phyloP scores from a whole-genome alignment of 768 basidiomycete genomes.

The Psilocybe subaeruginosa region DNA sequence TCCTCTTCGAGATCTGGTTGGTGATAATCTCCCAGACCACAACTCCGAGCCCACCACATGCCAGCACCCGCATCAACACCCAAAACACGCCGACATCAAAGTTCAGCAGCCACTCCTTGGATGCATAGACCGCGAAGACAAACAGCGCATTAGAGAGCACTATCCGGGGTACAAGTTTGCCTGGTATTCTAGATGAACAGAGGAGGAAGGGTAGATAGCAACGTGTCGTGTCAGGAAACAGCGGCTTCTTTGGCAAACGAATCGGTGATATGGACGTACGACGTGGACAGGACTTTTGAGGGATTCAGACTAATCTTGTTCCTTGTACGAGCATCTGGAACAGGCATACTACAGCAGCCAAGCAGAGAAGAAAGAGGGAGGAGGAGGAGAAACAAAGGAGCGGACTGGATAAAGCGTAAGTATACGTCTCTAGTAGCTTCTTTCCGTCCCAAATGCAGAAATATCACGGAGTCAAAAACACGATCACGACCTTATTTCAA shows the following conservation, averaged over 20 bases:
- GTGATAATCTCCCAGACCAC: slow-evolving; percentile 62
- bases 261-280: slow-evolving; percentile 39
- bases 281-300: slow-evolving; percentile 52
- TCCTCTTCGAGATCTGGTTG: slow-evolving; percentile 54
- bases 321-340: slow-evolving; percentile 68
- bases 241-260: slow-evolving; percentile 6
- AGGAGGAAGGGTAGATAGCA: slow-evolving; percentile 3
- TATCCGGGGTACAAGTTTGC: slow-evolving; percentile 55
- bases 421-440: background rate
- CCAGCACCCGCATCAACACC: slow-evolving; percentile 74
- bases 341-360: slow-evolving; percentile 48
- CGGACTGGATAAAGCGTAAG: background rate
- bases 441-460: slow-evolving; percentile 6
- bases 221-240: slow-evolving; percentile 25
- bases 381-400: slow-evolving; percentile 1
- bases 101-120: slow-evolving; percentile 69
- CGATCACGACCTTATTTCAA: background rate
- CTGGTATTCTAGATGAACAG: slow-evolving; percentile 46
- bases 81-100: slow-evolving; percentile 75
- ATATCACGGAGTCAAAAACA: slow-evolving; percentile 1
- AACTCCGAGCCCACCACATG: slow-evolving; percentile 69
- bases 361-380: slow-evolving; percentile 10
- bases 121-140: slow-evolving; percentile 61
- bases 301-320: slow-evolving; percentile 66
- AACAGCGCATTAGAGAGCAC: slow-evolving; percentile 65